Evolutionary conservation across 2,329 filamentous ascomycete genomes (phyloP), one percentile per base, ranked within the genome.

Genomic region (Leptographium wingfieldii): DNA sequence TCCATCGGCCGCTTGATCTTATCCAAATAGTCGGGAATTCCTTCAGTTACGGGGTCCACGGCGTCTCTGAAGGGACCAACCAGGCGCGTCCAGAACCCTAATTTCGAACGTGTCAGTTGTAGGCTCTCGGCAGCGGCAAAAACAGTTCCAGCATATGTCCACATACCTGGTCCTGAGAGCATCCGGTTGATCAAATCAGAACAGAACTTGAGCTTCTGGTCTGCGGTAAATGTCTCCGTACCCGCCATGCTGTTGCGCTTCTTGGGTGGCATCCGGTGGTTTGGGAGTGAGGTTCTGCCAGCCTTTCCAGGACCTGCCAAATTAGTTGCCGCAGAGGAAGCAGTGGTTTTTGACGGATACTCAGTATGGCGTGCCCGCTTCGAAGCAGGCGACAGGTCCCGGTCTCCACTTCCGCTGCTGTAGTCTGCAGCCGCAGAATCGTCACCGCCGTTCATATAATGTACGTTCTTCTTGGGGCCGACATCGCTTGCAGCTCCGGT

Each of bases 21-120:
- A 12, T 80, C 76, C 27, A 83, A 72, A 69, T 86, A 86, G 67
- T 85, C 81, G 2, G 81, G 82, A 2, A 84, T 80, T 22, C 78
- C 78, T 63, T 85, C 81, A 46, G 71, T 43, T 19, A 61, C 67
- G 0, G 82, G 82, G 60, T 82, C 76, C 7, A 85, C 82, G 0
- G 82, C 78, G 29, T 84, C 77, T 53, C 77, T 78, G 69, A 86
- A 85, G 0, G 81, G 80, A 0, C 81, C 81, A 3, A 85, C 82
- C 0, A 85, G 74, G n/a, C 82, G 79, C 0, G 83, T 85, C 83
- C 83, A 86, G 68, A 83, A 85, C 7, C 83, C 82, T 83, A 58
- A 22, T 48, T 31, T 22, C 46, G 12, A 31, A 33, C 19, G 25
- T 25, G 22, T 51, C 27, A 52, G 27, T 16, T 14, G 19, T 33